Percentiles rank a stretch among this genome's conserved stretches.
Evolutionary conservation across 1,139 yeast genomes (phyloP).

Genomic region (Protomyces gravidus): DNA sequence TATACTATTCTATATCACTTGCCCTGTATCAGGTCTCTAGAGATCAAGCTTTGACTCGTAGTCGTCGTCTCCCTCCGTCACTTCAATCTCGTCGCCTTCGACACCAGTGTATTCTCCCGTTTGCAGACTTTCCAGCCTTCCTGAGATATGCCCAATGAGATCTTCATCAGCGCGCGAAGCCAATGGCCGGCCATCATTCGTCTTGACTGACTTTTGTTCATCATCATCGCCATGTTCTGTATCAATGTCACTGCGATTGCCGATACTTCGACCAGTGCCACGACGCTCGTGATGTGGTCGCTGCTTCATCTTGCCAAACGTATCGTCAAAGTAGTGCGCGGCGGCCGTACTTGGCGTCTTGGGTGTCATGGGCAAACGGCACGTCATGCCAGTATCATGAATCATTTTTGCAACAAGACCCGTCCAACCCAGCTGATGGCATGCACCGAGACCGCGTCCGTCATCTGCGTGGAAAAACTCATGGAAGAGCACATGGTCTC

Average conservation of each 20-base stretch:
- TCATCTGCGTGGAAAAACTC: slow-evolving; percentile 95
- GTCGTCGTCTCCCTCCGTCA: slow-evolving; percentile 3
- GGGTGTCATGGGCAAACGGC: slow-evolving; percentile 38
- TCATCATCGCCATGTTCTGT: slow-evolving; percentile 12
- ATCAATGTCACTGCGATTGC: slow-evolving; percentile 14
- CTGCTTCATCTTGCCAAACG: slow-evolving; percentile 28
- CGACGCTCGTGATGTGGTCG: slow-evolving; percentile 24
- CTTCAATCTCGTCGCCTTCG: slow-evolving; percentile 20
- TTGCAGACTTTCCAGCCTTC: slow-evolving; percentile 9
- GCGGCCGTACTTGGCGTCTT: slow-evolving; percentile 43
- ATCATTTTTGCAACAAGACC: slow-evolving; percentile 90
- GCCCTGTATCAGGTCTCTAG: neutral
- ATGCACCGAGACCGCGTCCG: slow-evolving; percentile 91
- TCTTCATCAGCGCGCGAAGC: slow-evolving; percentile 13
- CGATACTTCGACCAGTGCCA: slow-evolving; percentile 28
- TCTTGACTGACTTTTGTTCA: slow-evolving; percentile 12
- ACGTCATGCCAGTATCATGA: slow-evolving; percentile 50
- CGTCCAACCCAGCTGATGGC: slow-evolving; percentile 98
- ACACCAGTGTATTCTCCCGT: slow-evolving; percentile 9
- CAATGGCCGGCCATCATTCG: slow-evolving; percentile 22
- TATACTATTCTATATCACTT: neutral
- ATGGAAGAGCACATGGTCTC: slow-evolving; percentile 72
- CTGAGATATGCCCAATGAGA: slow-evolving; percentile 19
- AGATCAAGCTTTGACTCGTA: slow-evolving; percentile 19
- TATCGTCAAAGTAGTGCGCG: slow-evolving; percentile 44